Percentiles rank a stretch among this genome's conserved stretches.
phyloP scores from a whole-genome alignment of 1,139 yeast species.

The Saccharomycopsis hybrid region DNA sequence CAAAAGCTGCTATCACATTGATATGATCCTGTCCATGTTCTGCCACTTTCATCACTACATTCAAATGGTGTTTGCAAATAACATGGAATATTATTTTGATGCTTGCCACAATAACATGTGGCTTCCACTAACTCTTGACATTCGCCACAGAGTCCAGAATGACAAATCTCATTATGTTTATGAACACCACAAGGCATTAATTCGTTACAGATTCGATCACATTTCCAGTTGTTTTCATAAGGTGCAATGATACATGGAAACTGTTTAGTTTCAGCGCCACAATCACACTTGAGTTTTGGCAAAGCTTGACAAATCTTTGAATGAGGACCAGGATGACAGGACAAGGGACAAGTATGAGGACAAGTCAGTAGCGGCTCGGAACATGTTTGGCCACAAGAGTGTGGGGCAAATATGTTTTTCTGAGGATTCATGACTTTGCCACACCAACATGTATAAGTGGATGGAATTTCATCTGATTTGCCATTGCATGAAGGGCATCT shows the following conservation, averaged over 20 bases:
- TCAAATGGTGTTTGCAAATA: slow-evolving; percentile 34
- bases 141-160: slow-evolving; percentile 72
- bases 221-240: slow-evolving; percentile 60
- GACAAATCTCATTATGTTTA: slow-evolving; percentile 53
- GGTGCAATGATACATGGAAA: slow-evolving; percentile 71
- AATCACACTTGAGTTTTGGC: slow-evolving; percentile 60
- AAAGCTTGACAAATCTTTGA: slow-evolving; percentile 68
- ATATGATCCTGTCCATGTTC: slow-evolving; percentile 53
- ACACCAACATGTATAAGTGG: slow-evolving; percentile 82
- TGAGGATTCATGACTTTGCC: slow-evolving; percentile 68
- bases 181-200: slow-evolving; percentile 69
- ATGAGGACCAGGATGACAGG: slow-evolving; percentile 91
- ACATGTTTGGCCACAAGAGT: slow-evolving; percentile 87
- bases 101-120: slow-evolving; percentile 72
- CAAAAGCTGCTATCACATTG: slow-evolving; percentile 42
- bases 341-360: slow-evolving; percentile 66
- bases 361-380: slow-evolving; percentile 49
- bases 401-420: slow-evolving; percentile 58
- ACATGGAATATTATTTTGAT: slow-evolving; percentile 41
- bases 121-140: slow-evolving; percentile 45
- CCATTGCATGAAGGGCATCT: slow-evolving; percentile 83
- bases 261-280: slow-evolving; percentile 66
- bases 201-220: slow-evolving; percentile 56
- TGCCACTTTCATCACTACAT: slow-evolving; percentile 21
- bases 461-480: slow-evolving; percentile 47